Conservation (phyloP, 1,284 basidiomycete genomes). For the Cryptococcus floricola region DNA sequence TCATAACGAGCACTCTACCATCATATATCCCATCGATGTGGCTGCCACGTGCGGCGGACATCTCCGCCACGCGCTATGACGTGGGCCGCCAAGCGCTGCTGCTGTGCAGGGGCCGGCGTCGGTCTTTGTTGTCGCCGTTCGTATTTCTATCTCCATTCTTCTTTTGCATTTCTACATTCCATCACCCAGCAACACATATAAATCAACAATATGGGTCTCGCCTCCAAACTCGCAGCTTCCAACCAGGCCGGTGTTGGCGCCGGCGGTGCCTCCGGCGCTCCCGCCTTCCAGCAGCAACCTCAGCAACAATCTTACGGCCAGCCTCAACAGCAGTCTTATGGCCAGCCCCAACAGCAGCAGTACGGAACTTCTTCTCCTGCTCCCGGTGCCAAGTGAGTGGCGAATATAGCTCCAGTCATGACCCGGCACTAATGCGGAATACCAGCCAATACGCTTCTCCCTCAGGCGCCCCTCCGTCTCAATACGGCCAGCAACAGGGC, state of each 20-base stretch:
- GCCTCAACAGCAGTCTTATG: conserved; percentile 9
- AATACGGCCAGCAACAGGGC: not conserved
- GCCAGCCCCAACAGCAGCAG: conserved; percentile 8
- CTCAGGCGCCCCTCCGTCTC: not conserved
- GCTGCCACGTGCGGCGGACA: not conserved
- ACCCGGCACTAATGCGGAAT: too few relatives aligned
- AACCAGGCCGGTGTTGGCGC: conserved; percentile 15
- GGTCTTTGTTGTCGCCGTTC: not conserved
- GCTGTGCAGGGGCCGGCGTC: too few relatives aligned
- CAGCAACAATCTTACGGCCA: conserved; percentile 13
- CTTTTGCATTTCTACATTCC: conserved; percentile 1
- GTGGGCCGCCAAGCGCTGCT: too few relatives aligned
- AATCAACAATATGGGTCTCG: conserved; percentile 31
- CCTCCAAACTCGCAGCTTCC: conserved; percentile 37
- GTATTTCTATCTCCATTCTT: not conserved
- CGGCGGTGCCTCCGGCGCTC: conserved; percentile 1
- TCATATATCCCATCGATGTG: too few relatives aligned
- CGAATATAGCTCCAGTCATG: too few relatives aligned
- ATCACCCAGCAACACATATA: not conserved
- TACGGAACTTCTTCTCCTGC: not conserved
- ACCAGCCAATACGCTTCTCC: not conserved
- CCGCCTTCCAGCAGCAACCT: conserved; percentile 4
- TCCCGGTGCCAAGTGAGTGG: too few relatives aligned
- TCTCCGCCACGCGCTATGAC: not conserved
- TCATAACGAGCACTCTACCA: not conserved